Percentiles rank a stretch among this genome's conserved stretches.
phyloP scores from a whole-genome alignment of 164 flowering plant species.

The Kingdonia uniflora region DNA sequence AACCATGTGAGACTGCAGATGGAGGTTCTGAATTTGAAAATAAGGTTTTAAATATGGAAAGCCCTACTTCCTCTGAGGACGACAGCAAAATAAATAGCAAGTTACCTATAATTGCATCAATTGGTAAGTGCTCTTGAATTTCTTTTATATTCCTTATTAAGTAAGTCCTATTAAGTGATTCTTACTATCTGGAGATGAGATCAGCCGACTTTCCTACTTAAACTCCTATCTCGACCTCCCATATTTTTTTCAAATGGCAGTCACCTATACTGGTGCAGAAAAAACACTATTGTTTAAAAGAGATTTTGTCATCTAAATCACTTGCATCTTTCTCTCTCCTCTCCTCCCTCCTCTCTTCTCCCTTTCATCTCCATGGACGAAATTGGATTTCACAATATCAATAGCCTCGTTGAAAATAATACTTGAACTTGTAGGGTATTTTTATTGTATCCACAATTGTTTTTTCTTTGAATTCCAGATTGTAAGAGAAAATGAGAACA shows the following conservation, averaged over 20 bases:
- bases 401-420: too few relatives aligned
- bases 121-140: slow-evolving; percentile 35
- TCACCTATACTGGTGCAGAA: neutral
- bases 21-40: slow-evolving; percentile 32
- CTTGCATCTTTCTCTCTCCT: too few relatives aligned
- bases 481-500: too few relatives aligned
- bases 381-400: too few relatives aligned
- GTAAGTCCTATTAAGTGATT: neutral
- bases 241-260: neutral
- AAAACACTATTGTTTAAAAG: neutral
- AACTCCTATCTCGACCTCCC: neutral
- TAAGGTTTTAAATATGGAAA: slow-evolving; percentile 26
- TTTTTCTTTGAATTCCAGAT: too few relatives aligned
- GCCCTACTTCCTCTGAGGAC: slow-evolving; percentile 16
- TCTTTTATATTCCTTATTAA: neutral
- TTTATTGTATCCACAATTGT: too few relatives aligned
- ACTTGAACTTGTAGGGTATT: too few relatives aligned
- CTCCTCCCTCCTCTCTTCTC: too few relatives aligned
- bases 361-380: too few relatives aligned
- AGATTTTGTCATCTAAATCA: neutral
- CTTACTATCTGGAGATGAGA: too few relatives aligned
- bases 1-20: slow-evolving; percentile 23
- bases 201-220: too few relatives aligned
- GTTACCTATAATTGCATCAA: slow-evolving; percentile 33
- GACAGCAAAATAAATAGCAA: slow-evolving; percentile 20